Evolutionary conservation across 1,284 basidiomycete species (phyloP), one percentile per base, ranked within the genome.

Genomic region (Athelia psychrophila): DNA sequence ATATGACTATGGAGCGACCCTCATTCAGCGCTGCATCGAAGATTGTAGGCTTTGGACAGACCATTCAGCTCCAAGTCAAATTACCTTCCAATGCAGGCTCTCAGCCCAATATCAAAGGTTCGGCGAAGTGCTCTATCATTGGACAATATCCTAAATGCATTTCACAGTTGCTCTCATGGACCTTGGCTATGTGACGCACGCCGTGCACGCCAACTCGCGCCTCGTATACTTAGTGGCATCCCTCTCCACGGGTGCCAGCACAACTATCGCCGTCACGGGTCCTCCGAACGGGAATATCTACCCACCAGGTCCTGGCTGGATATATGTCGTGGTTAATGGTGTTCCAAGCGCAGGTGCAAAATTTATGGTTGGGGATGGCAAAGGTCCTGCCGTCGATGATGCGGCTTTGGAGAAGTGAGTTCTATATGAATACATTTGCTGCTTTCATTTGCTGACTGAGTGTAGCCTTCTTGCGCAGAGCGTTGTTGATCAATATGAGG

Each of bases 281-380:
- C 91, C 90, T 2, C 84, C 86, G 1, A 74, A 80, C 56, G 76
- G 74, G 4, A 74, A 73, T 44, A 67, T 92, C 15, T 91, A 93
- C 57, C 88, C 89, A 5, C 88, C 91, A 50, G 92, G 93, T 5
- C 91, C 91, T 2, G 92, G 81, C 8, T 91, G 84, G 78, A 61
- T 95, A 33, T 90, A 82, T 59, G 64, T 93, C 24, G 73, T 93
- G 20, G 78, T 81, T 2, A 76, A 86, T 55, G 88, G 78, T 16
- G 71, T 92, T 6, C 88, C 91, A 0, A 90, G 87, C 58, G 62
- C 70, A 20, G 89, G 84, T 2, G 68, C 73, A 57, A 82, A 81
- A 64, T 68, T 91, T 2, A 83, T 91, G 76, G 70, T 93, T 38
- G 92, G 91, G 1, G 75, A 81, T 58, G 87, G 86, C 12, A 62